Evolutionary conservation across 2,329 filamentous ascomycete genomes (phyloP), one percentile per base, ranked within the genome.

Genomic region (Alternaria viburni): DNA sequence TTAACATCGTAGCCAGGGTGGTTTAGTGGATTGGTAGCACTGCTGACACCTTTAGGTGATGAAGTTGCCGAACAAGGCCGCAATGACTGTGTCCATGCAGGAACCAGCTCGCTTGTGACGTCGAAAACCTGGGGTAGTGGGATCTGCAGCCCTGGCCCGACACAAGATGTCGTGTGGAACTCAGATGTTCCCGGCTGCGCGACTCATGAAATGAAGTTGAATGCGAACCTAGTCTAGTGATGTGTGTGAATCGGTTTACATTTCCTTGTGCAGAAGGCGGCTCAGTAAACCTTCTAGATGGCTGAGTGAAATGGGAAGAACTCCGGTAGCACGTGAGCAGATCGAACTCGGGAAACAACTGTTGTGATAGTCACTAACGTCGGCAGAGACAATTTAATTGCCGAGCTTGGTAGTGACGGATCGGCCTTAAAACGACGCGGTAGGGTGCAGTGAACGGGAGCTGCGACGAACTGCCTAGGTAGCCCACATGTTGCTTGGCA

Each of bases 401-500:
- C 28, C 49, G 49, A 41, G 49, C 49, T 52, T 52, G 49, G 49
- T 52, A 23, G 13, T 36, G 19, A 23, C 28, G 17, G 49, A 51
- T 51, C 49, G 49, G 49, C 49, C 32, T 30, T 51, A 19, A 28
- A 4, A 51, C 49, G 15, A 51, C 12, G 21, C 28, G 28, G 28
- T 51, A 51, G 28, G 49, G 49, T 51, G 49, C 49, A 32, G 49
- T 52, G 49, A 36, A 52, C 49, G 49, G 49, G 49, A 52, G 36
- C 49, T 52, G 49, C 49, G 36, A 41, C 36, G 49, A 51, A 44
- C 52, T 44, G 32, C 25, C 54, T 56, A 28, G 44, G 36, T 36
- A 55, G 32, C 45, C 55, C 56, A 62, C 60, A 41, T 54, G 30
- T 26, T 17, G 10, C 66, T 66, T 62, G 64, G 66, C 62, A 36